Evolutionary conservation across 2,329 filamentous ascomycete genomes (phyloP), one percentile per base, ranked within the genome.

Genomic region (Claviceps pazoutovae): DNA sequence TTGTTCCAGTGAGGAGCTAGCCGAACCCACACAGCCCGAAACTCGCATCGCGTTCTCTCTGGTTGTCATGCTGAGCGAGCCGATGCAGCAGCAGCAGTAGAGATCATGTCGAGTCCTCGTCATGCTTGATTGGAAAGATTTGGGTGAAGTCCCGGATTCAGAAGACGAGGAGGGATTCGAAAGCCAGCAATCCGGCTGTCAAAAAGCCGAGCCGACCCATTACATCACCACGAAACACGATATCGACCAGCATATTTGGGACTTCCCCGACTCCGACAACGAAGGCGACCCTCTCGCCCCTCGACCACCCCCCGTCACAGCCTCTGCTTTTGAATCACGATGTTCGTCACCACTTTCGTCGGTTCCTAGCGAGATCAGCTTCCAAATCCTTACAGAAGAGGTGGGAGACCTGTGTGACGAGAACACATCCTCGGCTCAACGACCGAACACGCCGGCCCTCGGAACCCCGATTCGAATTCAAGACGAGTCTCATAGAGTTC

Each of bases 101-200:
- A 56, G 51, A 66, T 56, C 56, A 67, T 66, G 61, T 59, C 49
- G 55, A 52, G 49, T 41, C 51, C 51, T 51, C 51, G 64, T 48
- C 57, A 75, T 75, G 73, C 64, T 62, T 52, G 69, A 68, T 56
- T 75, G 73, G 73, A 74, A 69, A 67, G 70, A 72, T 58, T 61
- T 71, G 62, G 73, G 73, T 59, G 71, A 73, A 60, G 67, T 75
- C 57, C 73, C 73, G 53, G 73, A 75, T 61, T 75, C 73, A 55
- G 73, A 75, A 58, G 73, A 74, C 53, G 72, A 74, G 47, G 66
- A 64, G 56, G 68, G 60, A 51, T 70, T 69, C 55, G 71, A 73
- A 53, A 68, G 62, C 53, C 62, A 69, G 53, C 58, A 63, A 49
- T n/a, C 13, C 34, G 36, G 14, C 9, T 6, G 39, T 16, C 51